These are phyloP conservation scores for Metschnikowia cerradonensis DNA, from an alignment of 805 yeast species.

Conservation along the genomic window DNA sequence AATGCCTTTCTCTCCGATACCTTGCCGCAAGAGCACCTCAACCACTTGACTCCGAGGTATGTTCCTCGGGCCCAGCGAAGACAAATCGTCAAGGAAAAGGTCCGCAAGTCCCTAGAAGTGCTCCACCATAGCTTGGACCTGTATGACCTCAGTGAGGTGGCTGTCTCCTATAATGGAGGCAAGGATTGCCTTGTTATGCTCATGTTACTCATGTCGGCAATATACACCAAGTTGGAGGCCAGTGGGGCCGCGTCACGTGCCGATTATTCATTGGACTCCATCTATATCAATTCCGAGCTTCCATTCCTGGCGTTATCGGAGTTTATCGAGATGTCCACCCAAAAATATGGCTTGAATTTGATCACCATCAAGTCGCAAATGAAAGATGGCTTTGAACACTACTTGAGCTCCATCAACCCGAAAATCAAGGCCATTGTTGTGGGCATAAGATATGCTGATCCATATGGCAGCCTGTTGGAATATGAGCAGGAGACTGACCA, in stretches of 20 bases:
- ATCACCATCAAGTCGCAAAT: conserved; percentile 45
- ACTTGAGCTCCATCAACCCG: conserved; percentile 46
- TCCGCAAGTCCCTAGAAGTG: conserved; percentile 25
- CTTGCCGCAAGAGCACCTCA: conserved; percentile 25
- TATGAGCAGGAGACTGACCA: conserved; percentile 75
- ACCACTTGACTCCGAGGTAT: conserved; percentile 18
- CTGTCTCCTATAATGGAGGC: conserved; percentile 93
- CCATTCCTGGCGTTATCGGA: conserved; percentile 68
- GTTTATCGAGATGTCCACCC: conserved; percentile 57
- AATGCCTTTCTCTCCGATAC: conserved; percentile 27
- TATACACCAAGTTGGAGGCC: conserved; percentile 24
- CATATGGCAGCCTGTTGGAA: conserved; percentile 60
- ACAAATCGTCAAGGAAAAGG: conserved; percentile 25
- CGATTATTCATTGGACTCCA: conserved; percentile 47
- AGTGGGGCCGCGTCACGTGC: conserved; percentile 3
- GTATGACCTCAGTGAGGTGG: conserved; percentile 47
- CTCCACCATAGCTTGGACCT: conserved; percentile 26
- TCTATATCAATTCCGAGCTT: conserved; percentile 70
- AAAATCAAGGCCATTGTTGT: conserved; percentile 71
- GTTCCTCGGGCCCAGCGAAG: conserved; percentile 21
- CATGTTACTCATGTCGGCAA: conserved; percentile 61
- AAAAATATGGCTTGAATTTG: conserved; percentile 51
- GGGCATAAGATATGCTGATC: conserved; percentile 87
- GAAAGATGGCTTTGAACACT: conserved; percentile 67
- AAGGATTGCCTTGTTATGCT: conserved; percentile 93